Conservation (phyloP, 495 filamentous ascomycete species). For the Trichoderma gamsii region DNA sequence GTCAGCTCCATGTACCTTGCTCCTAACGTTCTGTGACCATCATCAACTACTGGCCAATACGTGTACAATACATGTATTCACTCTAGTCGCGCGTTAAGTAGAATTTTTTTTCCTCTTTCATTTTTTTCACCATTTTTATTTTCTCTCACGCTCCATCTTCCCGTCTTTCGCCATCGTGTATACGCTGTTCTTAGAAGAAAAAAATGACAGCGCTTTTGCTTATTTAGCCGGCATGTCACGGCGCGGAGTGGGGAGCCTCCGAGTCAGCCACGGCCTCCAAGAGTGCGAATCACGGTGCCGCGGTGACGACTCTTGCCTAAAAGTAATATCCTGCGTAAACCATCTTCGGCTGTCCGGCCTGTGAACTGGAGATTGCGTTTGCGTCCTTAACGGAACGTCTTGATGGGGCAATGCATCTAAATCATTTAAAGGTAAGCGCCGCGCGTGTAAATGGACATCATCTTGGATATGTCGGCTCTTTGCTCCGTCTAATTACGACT, state of each 20-base stretch:
- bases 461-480: background rate
- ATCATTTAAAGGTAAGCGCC: background rate
- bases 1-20: background rate
- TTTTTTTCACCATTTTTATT: background rate
- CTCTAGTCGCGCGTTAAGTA: background rate
- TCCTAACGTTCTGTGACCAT: background rate
- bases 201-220: background rate
- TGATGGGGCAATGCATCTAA: background rate
- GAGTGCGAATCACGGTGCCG: constrained; percentile 5
- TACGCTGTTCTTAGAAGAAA: background rate
- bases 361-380: background rate
- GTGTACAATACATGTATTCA: too few species aligned
- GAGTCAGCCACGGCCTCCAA: constrained; percentile 2
- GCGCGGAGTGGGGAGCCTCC: background rate
- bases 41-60: background rate
- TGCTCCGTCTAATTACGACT: constrained; percentile 5
- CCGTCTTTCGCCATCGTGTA: background rate
- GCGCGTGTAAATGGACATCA: background rate
- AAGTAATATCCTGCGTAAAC: background rate
- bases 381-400: background rate
- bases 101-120: background rate
- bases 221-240: background rate
- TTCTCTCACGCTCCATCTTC: background rate
- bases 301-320: background rate
- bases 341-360: background rate